These are phyloP conservation scores for Fusarium subtropicale DNA, from an alignment of 2,329 filamentous ascomycete genomes.

Conservation along the genomic window DNA sequence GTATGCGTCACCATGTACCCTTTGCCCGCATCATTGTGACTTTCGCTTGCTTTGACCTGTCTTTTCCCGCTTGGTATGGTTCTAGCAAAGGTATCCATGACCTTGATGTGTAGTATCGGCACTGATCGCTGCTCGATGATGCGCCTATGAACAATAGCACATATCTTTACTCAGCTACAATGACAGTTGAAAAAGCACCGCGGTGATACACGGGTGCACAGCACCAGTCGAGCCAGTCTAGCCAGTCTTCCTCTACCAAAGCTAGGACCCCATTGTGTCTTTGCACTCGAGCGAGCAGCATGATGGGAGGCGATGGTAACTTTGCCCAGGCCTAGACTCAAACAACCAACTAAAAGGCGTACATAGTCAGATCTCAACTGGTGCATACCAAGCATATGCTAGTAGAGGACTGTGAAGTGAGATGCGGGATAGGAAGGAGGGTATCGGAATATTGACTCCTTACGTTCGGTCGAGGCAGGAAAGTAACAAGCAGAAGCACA, in stretches of 20 bases:
- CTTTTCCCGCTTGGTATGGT: conserved; percentile 17
- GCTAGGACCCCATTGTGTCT: conserved; percentile 35
- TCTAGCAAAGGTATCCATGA: conserved; percentile 6
- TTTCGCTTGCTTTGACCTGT: conserved; percentile 18
- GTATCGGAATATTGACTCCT: conserved; percentile 26
- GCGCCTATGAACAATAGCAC: conserved; percentile 32
- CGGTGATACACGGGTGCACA: conserved; percentile 40
- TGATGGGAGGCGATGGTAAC: conserved; percentile 9
- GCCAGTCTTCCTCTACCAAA: conserved; percentile 19
- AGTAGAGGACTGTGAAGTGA: background rate
- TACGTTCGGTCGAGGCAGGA: conserved; percentile 5
- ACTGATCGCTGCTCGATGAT: conserved; percentile 38
- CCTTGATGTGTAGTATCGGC: conserved; percentile 7
- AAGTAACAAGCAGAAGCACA: conserved; percentile 19
- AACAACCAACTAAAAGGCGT: conserved; percentile 14
- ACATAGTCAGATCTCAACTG: conserved; percentile 19
- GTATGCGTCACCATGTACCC: conserved; percentile 45
- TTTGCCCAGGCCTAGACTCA: conserved; percentile 18
- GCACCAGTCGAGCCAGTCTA: conserved; percentile 17
- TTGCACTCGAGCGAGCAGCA: conserved; percentile 31
- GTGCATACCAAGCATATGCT: conserved; percentile 6
- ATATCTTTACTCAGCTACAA: conserved; percentile 13
- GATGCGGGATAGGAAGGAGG: conserved; percentile 10
- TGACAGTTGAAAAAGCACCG: conserved; percentile 12
- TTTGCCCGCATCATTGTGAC: conserved; percentile 16